phyloP scores from a whole-genome alignment of 106 monocot species.

The Platanthera guangdongensis region DNA sequence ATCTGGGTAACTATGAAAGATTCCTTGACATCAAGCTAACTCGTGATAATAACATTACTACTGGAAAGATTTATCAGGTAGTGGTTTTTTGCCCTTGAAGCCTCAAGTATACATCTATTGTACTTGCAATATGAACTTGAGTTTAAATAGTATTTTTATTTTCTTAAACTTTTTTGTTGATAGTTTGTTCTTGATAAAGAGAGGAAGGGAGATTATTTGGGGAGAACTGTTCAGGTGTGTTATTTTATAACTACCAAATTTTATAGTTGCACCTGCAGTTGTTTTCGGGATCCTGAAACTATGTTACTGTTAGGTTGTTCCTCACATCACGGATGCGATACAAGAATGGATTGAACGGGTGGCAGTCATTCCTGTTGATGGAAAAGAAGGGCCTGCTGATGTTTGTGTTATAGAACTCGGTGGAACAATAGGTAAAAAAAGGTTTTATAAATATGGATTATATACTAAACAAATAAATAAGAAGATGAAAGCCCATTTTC shows the following conservation, averaged over 20 bases:
- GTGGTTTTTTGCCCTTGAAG: not conserved
- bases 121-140: not conserved
- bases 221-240: slow-evolving; percentile 71
- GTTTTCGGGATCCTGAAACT: not conserved
- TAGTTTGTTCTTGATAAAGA: slow-evolving; percentile 66
- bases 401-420: slow-evolving; percentile 92
- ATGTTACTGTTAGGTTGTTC: slow-evolving; percentile 48
- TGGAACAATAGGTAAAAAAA: slow-evolving; percentile 77
- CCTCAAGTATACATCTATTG: not conserved
- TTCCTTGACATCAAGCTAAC: slow-evolving; percentile 56
- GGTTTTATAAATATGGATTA: not conserved
- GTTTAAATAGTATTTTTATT: not conserved
- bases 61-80: slow-evolving; percentile 77
- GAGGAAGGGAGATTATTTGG: slow-evolving; percentile 68
- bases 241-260: not conserved
- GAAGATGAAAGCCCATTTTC: too few relatives aligned
- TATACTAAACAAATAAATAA: not conserved
- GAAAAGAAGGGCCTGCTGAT: slow-evolving; percentile 76
- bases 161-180: slow-evolving; percentile 6
- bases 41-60: slow-evolving; percentile 62
- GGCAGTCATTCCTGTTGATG: slow-evolving; percentile 71
- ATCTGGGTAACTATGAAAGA: slow-evolving; percentile 64
- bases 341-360: slow-evolving; percentile 92
- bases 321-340: slow-evolving; percentile 82
- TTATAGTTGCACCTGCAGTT: not conserved